phyloP scores from a whole-genome alignment of 305 asterid species.

The Solanum aculeatissimum region DNA sequence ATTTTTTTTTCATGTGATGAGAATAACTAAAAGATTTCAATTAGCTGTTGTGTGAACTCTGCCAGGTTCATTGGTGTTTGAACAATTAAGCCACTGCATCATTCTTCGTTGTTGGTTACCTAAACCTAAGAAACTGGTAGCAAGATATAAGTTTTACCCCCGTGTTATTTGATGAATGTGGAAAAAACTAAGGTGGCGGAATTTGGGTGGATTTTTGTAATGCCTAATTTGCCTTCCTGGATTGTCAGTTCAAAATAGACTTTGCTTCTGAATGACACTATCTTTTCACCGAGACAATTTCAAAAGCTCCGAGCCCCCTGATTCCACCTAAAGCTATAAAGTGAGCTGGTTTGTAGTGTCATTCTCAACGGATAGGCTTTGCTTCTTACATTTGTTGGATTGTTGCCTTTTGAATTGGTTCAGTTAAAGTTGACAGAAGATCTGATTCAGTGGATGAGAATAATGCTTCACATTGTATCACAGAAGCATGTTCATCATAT shows the following conservation, averaged over 20 bases:
- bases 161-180: not conserved
- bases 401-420: constrained; percentile 9
- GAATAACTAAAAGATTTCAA: not conserved
- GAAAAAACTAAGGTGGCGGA: not conserved
- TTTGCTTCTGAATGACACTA: not conserved
- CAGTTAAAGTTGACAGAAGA: constrained; percentile 36
- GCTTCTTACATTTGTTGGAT: not conserved
- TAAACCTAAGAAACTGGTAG: not conserved
- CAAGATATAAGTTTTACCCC: not conserved
- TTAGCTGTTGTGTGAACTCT: not conserved
- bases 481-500: constrained; percentile 20
- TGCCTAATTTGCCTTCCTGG: not conserved
- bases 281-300: not conserved
- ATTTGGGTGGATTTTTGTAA: not conserved
- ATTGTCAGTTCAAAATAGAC: not conserved
- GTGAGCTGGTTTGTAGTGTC: constrained; percentile 10
- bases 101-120: not conserved
- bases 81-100: not conserved
- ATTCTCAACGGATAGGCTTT: not conserved
- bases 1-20: not conserved
- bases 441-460: constrained; percentile 19
- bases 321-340: not conserved
- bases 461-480: constrained; percentile 30
- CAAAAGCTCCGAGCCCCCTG: not conserved
- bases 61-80: not conserved